phyloP scores from a whole-genome alignment of 305 asterid genomes.

The Stenogyne calaminthoides region DNA sequence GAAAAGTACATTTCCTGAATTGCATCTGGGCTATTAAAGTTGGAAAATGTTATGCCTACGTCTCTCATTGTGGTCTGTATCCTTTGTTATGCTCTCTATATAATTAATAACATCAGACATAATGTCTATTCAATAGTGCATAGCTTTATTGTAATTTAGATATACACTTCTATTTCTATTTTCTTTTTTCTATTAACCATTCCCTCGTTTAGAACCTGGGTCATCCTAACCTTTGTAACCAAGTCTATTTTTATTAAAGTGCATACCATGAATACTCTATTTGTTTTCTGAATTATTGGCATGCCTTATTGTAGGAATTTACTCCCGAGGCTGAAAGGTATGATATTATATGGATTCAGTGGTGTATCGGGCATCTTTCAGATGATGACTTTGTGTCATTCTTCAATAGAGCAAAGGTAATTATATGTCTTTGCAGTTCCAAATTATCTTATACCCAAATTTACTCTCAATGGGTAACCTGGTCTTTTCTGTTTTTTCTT shows the following conservation, averaged over 20 bases:
- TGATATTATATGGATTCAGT: constrained; percentile 92
- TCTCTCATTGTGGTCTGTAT: background rate
- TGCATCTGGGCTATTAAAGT: background rate
- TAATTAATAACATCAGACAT: background rate
- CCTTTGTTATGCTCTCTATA: background rate
- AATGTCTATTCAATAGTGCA: background rate
- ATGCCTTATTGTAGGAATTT: constrained; percentile 60
- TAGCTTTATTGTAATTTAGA: background rate
- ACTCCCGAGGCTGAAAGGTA: constrained; percentile 83
- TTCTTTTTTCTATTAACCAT: background rate
- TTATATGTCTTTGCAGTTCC: background rate
- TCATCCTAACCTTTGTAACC: background rate
- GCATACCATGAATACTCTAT: constrained; percentile 2
- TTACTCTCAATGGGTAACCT: background rate
- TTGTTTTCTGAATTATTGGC: constrained; percentile 26
- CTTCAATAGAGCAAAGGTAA: constrained; percentile 84
- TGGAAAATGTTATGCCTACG: background rate
- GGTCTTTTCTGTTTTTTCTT: background rate
- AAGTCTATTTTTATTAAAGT: background rate
- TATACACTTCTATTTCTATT: background rate
- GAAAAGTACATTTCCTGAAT: background rate
- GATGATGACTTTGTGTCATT: constrained; percentile 87
- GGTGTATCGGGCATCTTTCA: constrained; percentile 98
- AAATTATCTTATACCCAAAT: background rate
- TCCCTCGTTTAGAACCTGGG: background rate